Base-by-base conservation (phyloP, 495 filamentous ascomycete species). In the Beverwykella pulmonaria region DNA sequence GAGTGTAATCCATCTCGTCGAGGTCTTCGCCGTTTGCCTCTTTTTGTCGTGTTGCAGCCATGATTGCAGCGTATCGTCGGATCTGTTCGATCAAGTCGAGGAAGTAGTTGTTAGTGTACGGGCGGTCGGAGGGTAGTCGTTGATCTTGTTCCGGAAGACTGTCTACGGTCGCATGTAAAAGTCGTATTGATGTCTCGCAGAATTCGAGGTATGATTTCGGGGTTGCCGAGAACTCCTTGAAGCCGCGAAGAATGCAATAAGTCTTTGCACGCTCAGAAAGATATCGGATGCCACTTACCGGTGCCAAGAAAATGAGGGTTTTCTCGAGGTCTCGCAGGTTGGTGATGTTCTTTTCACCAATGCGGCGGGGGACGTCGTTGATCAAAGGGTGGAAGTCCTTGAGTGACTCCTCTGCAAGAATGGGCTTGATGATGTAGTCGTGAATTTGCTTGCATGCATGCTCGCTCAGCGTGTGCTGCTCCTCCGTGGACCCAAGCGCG, bases 101-200 rank as follows among this genome's bases (percentile, higher is more conserved):
- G 72, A 97, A 97, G 80, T 98, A 98, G 65, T 87, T 87, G 82
- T 87, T 89, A 84, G 85, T 92, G 80, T 97, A 98, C 34, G 91
- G 92, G 61, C 87, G 86, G 75, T 98, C 93, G 75, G 85, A 78
- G 46, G 90, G 88, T 67, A 89, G 84, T 48, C 87, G 88, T 74
- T 90, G 87, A 75, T 98, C 93, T 65, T 85, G 85, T 71, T 91
- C 91, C 79, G 84, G 87, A 19, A 96, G 81, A 75, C 86, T 85
- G 71, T 90, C 86, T 73, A 92, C 89, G 14, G 92, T 91, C 29
- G 90, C 87, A 75, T 92, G 89, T 57, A 97, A 84, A 78, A 89
- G 92, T 76, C 87, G 87, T 72, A 97, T 91, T 27, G 92, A 91
- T 69, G 86, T 87, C 74, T 93, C 86, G 82, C 90, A 93, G 79